phyloP scores from a whole-genome alignment of 768 basidiomycete species.

The Boletus subcaerulescens region DNA sequence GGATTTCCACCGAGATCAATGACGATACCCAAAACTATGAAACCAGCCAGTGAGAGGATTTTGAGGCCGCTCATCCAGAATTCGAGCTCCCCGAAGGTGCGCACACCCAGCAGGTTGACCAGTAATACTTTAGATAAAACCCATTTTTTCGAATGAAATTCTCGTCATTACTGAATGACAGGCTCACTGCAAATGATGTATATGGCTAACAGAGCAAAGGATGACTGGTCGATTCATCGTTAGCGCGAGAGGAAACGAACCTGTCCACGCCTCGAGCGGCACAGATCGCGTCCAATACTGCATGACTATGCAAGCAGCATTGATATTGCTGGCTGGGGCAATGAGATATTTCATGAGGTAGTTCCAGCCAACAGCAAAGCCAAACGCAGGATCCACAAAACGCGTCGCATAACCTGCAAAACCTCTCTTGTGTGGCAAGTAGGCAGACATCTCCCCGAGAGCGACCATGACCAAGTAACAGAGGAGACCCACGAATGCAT shows the following conservation, averaged over 20 bases:
- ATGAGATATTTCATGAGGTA: constrained; percentile 65
- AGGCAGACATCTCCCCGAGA: constrained; percentile 37
- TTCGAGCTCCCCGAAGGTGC: constrained; percentile 70
- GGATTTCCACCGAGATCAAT: constrained; percentile 58
- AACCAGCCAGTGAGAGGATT: constrained; percentile 33
- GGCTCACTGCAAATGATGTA: background rate
- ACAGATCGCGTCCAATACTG: constrained; percentile 4
- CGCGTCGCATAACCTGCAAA: constrained; percentile 61
- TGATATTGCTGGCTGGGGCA: constrained; percentile 65
- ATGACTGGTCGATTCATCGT: background rate
- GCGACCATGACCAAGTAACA: constrained; percentile 63
- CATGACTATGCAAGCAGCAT: constrained; percentile 40
- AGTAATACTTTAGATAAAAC: background rate
- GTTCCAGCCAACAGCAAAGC: constrained; percentile 51
- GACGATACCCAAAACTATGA: constrained; percentile 34
- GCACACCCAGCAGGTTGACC: constrained; percentile 61
- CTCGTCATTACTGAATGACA: background rate
- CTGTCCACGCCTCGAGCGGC: constrained; percentile 3
- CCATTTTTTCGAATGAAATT: background rate
- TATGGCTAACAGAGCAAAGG: background rate
- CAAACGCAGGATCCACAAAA: constrained; percentile 67
- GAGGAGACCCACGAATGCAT: constrained; percentile 51
- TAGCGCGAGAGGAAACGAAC: background rate
- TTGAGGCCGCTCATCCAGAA: constrained; percentile 75
- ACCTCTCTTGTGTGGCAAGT: constrained; percentile 60